Base-by-base conservation (phyloP, 2,329 filamentous ascomycete species). In the Trichothecium roseum region DNA sequence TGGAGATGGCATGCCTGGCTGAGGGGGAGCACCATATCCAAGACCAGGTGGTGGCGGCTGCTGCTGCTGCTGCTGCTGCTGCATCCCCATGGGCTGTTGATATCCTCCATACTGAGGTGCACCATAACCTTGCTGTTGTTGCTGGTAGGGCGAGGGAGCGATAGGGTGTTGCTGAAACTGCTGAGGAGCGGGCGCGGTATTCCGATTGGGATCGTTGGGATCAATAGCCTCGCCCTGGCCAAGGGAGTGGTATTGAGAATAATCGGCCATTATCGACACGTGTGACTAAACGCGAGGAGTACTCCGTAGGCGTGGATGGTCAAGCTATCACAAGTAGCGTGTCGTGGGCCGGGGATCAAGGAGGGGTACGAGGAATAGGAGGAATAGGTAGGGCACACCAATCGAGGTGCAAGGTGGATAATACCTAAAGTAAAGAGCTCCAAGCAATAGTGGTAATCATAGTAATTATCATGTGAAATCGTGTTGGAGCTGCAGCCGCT, bases 91-190 rank as follows among this genome's bases (percentile, higher is more conserved):
- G 10, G 48, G 49, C 33, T 54, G 56, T 29, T 55, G 54, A 2
- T 46, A 51, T 18, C 57, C 59, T 41, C 63, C 62, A 37, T 60
- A 62, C 34, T 63, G 63, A 40, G 60, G 61, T 34, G 55, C 56
- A 36, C 56, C 59, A 49, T 68, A 66, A n/a, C n/a, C n/a, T 22
- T 46, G 46, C 14, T 44, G 44, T 39, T 53, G 49, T 43, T 70
- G 69, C 45, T 72, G 67, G 46, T 76, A 76, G 14, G 66, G 69
- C 38, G 70, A 65, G 34, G 65, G 60, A 27, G 69, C 68, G 37
- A 70, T 50, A 13, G n/a, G n/a, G n/a, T 68, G 69, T 30, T 68
- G 69, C 39, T 71, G 64, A 54, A 78, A 78, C 47, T 75, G 72
- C 43, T 66, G 63, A 39, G 64, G 55, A 40, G 62, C 62, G 33